Evolutionary conservation across 2,329 filamentous ascomycete species (phyloP), one percentile per base, ranked within the genome.

Genomic region (Stachybotrys chartarum): DNA sequence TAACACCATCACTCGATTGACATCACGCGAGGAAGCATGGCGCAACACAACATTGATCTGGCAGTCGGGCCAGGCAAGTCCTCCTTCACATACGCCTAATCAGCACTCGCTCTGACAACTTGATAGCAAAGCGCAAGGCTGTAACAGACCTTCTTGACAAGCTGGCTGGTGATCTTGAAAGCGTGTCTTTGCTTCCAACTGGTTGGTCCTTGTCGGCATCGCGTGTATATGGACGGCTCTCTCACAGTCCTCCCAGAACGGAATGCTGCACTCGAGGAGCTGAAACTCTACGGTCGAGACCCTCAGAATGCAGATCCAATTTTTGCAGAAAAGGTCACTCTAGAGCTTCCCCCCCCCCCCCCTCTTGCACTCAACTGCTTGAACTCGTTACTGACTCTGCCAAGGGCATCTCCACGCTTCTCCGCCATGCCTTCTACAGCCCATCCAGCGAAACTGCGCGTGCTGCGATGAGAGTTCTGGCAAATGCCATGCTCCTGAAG

Each of bases 391-490:
- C 57, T 60, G 32, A 64, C 58, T 55, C 51, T 18, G 12, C 32
- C 30, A 57, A 96, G 88, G 90, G 90, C 14, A 87, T 97, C 52
- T 77, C 81, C 56, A 87, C 84, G 50, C 77, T 97, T 48, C 79
- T 84, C 32, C 80, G 76, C 53, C 86, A 93, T 76, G 88, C 87
- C 5, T 90, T 96, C 63, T 80, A 89, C 52, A 83, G 80, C 58
- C 74, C 79, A 30, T 84, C 82, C 3, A 74, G 75, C 32, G 79
- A 79, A 8, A 84, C 86, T 1, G 87, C 88, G 3, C 84, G 86
- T 56, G 89, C 91, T 66, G 92, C 69, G 85, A 75, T 96, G 45
- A 83, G 91, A 63, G 92, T 91, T 62, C 72, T 97, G 51, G 92
- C 63, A 46, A 97, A 97, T 70, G 85, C 91, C 8, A 82, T 79